Evolutionary conservation across 1,284 basidiomycete species (phyloP).

Genomic region (Schizophyllum commune): DNA sequence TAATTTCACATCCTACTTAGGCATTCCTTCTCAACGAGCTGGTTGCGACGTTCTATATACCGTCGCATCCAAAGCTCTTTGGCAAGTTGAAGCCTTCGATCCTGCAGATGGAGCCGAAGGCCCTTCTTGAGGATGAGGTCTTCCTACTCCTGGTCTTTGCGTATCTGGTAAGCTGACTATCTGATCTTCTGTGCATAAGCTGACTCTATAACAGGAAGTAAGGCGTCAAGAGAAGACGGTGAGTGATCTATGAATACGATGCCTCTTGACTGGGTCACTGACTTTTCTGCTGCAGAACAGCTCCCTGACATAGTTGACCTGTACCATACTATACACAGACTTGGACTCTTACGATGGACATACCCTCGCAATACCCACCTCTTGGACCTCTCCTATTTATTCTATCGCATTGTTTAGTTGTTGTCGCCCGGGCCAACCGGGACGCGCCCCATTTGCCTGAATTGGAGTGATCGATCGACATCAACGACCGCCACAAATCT

Average conservation of each 20-base stretch:
- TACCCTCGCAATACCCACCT: not conserved
- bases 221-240: not conserved
- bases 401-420: not conserved
- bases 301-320: too few species aligned
- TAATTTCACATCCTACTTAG: conserved; percentile 14
- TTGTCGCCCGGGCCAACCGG: not conserved
- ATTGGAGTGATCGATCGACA: not conserved
- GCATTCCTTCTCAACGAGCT: conserved; percentile 24
- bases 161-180: conserved; percentile 21
- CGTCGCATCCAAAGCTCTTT: conserved; percentile 37
- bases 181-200: not conserved
- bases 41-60: conserved; percentile 23
- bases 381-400: not conserved
- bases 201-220: not conserved
- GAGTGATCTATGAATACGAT: not conserved
- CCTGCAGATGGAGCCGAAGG: conserved; percentile 27
- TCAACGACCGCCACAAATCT: not conserved
- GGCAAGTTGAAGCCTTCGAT: conserved; percentile 29
- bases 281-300: too few species aligned
- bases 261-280: too few species aligned
- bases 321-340: too few species aligned
- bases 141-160: conserved; percentile 37
- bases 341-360: not conserved
- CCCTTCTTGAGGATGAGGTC: conserved; percentile 35
- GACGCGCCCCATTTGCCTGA: not conserved